phyloP scores from a whole-genome alignment of 192 early-diverging fungal species.

The Allomyces arbusculus region DNA sequence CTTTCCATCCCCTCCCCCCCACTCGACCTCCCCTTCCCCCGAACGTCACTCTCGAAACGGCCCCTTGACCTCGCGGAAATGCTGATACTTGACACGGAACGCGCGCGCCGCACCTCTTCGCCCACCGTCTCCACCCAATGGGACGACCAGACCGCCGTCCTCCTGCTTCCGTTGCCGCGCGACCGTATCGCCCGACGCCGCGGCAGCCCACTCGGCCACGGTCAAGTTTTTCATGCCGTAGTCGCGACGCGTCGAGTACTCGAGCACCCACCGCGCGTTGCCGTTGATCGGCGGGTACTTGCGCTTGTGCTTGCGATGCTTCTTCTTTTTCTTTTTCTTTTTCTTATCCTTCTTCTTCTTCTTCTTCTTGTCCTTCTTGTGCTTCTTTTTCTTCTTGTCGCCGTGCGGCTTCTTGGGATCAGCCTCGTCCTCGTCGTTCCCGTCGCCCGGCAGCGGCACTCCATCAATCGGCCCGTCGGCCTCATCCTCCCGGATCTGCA shows the following conservation, averaged over 20 bases:
- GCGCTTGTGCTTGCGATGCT: neutral
- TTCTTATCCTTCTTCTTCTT: neutral
- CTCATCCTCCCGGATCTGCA: neutral
- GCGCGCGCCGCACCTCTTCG: too few species aligned
- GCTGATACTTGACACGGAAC: neutral
- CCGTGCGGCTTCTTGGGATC: neutral
- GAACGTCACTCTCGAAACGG: too few species aligned
- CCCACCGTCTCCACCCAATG: neutral
- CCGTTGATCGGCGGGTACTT: neutral
- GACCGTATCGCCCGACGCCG: neutral
- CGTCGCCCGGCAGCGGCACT: neutral
- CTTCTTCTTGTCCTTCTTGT: neutral
- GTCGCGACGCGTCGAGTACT: neutral
- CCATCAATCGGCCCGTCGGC: neutral
- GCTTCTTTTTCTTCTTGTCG: neutral
- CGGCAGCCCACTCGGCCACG: neutral
- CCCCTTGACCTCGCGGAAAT: too few species aligned
- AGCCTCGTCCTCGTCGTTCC: neutral
- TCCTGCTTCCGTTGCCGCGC: neutral
- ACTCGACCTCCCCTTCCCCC: too few species aligned
- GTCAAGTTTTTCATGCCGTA: neutral
- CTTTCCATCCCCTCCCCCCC: too few species aligned
- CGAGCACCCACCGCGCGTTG: neutral
- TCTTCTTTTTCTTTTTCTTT: neutral
- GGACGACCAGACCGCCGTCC: neutral